Evolutionary conservation across 352 stramenopile species (phyloP), one percentile per base, ranked within the genome.

Genomic region (Phytophthora agathidicida): DNA sequence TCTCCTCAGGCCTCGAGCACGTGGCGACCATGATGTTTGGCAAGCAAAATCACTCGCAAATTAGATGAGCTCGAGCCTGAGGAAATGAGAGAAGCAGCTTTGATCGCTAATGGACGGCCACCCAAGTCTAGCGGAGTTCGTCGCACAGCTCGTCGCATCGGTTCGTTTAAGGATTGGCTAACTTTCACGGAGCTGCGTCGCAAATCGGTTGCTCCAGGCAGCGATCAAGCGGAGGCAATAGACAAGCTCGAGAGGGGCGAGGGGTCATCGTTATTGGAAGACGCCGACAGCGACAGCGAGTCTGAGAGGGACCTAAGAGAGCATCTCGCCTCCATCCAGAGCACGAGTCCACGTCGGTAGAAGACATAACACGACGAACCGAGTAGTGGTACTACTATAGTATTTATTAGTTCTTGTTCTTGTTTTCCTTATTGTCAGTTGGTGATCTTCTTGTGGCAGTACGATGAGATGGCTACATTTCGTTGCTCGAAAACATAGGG

Each of bases 281-380:
- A 45, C n/a, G 37, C 50, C 23, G 54, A 65, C 16, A 42, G 60
- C 23, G 68, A 73, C 8, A 62, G 65, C 11, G 70, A 81, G 22
- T 58, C 46, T 4, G 39, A 72, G 20, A 60, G 56, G 3, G 62
- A 80, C 31, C 51, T 89, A 3, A 59, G 59, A n/a, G 43, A 64
- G 35, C 75, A 89, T 32, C 57, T 89, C 16, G 41, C 59, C 6
- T 61, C 70, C 14, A 86, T 89, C 43, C 78, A 88, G 71, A 57
- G 51, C 5, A 33, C 67, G 10, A 79, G 80, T 38, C n/a, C 20
- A 3, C 13, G 26, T 9, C 11, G 7, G 26, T 52, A 38, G 30
- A 2, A 7, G 33, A n/a, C 33, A 17, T 37, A 17, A 11, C 7
- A n/a, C n/a, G n/a, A n/a, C n/a, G n/a, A n/a, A n/a, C n/a, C n/a